Evolutionary conservation across 2,329 filamentous ascomycete species (phyloP), one percentile per base, ranked within the genome.

Genomic region (Rhinocladiella mackenziei): DNA sequence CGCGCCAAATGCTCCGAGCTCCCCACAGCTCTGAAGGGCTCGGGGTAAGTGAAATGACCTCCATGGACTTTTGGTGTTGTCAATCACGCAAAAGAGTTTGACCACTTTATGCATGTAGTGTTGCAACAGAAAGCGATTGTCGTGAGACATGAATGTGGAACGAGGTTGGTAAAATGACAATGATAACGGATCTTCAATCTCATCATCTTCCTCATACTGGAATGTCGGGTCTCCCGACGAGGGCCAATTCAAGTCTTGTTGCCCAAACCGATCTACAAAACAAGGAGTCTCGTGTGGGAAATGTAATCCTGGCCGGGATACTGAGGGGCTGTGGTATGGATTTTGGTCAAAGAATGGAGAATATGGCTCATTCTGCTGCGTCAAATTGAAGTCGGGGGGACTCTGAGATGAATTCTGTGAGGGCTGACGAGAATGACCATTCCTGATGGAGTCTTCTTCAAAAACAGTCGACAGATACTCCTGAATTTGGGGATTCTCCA

Each of bases 1-100:
- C 9, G 28, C 30, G 10, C 38, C 38, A 9, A 41, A 22, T 13
- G 22, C 19, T 3, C 19, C 20, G 10, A 33, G 29, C 23, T 41
- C 38, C 4, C 28, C 38, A 13, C 28, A 23, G 14, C 38, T 26
- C 19, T 41, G 38, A 17, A 41, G 20, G 3, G 38, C 38, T 29
- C 38, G 38, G 13, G 38, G 38, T n/a, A 41, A 29, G 29, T 41
- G 38, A 13, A 41, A 32, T 15, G 38, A 19, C 19, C 30, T 41
- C 38, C 38, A 41, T 11, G 38, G 38, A 7, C 38, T 33, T 13
- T 41, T 33, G 10, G 38, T 11, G 9, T 32, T 41, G 19, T 32
- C 28, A 15, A 41, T 17, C 10, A 41, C n/a, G 13, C 18, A 33
- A 14, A 41, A 33, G 13, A 41, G 11, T 19, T 19, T 25, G 17